Percentiles rank a stretch among this genome's conserved stretches.
Evolutionary conservation across 371 early-diverging fungal species (phyloP).

Genomic region (Batrachochytrium dendrobatidis): DNA sequence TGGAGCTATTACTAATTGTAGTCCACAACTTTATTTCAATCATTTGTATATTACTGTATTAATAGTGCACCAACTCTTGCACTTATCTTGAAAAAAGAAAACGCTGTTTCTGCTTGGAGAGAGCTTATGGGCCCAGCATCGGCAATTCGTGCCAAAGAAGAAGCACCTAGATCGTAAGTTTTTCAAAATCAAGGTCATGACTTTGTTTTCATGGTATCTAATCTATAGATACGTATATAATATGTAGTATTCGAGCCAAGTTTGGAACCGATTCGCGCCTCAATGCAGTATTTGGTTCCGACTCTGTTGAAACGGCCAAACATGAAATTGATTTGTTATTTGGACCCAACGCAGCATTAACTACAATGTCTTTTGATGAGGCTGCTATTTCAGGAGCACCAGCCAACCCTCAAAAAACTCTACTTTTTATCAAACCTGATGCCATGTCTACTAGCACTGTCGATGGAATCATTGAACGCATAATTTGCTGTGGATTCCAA

Average conservation of each 20-base stretch:
- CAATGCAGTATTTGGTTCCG: slow-evolving; percentile 78
- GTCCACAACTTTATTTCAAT: too few relatives aligned
- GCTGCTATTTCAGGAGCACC: not conserved
- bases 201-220: too few relatives aligned
- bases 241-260: slow-evolving; percentile 37
- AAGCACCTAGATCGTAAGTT: slow-evolving; percentile 30
- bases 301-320: slow-evolving; percentile 53
- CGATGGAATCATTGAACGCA: slow-evolving; percentile 36
- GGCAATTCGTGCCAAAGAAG: slow-evolving; percentile 29
- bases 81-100: slow-evolving; percentile 57
- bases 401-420: slow-evolving; percentile 30
- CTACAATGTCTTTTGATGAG: slow-evolving; percentile 7
- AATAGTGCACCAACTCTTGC: slow-evolving; percentile 60
- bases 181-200: too few relatives aligned
- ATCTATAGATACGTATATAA: too few relatives aligned
- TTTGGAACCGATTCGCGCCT: slow-evolving; percentile 63
- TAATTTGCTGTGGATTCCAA: slow-evolving; percentile 32
- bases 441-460: slow-evolving; percentile 18
- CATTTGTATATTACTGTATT: too few relatives aligned
- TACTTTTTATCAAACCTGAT: slow-evolving; percentile 44
- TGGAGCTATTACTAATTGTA: too few relatives aligned
- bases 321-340: slow-evolving; percentile 65
- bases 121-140: slow-evolving; percentile 41
- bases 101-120: slow-evolving; percentile 51
- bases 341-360: slow-evolving; percentile 6